Evolutionary conservation across 2,329 filamentous ascomycete genomes (phyloP), one percentile per base, ranked within the genome.

Genomic region (Tolypocladium ovalisporum): DNA sequence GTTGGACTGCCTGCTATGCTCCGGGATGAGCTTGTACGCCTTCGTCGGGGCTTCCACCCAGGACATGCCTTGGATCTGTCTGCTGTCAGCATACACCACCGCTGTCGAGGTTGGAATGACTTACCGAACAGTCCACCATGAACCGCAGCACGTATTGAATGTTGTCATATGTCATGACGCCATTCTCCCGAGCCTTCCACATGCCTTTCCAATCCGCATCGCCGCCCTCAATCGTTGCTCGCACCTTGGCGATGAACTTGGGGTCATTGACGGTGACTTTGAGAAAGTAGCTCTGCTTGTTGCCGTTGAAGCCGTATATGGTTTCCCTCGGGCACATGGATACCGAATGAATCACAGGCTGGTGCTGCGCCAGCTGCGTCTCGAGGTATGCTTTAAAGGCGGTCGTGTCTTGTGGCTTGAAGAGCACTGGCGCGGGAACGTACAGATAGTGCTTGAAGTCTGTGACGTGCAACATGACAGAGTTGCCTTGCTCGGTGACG

Each of bases 371-470:
- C 54, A 96, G 72, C 68, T 89, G 85, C 7, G 81, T 79, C 66
- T 99, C 92, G 37, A 99, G 82, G 67, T 85, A 97, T 4, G 83
- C 77, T 68, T 87, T 89, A 78, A 88, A 99, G 0, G 82, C 76
- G 19, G 85, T 79, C 70, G 90, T 91, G 68, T 99, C 91, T 47
- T 85, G 80, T 52, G 84, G 84, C 34, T 83, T 83, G 71, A 99
- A 99, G 32, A 84, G 82, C 10, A 92, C 76, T 0, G 94, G 94
- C 0, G 95, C 94, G 12, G 90, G 88, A 52, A 97, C 85, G 67
- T 96, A 99, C 57, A 99, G 84, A 69, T 99, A 99, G 71, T 99
- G 94, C 64, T 90, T 87, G 73, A 99, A 99, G 67, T 91, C 90
- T 19, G 89, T 96, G 61, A 99, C 92, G 71, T 99, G 94, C 15